Evolutionary conservation across 2,329 filamentous ascomycete species (phyloP), one percentile per base, ranked within the genome.

Genomic region (Arthroderma sp.): DNA sequence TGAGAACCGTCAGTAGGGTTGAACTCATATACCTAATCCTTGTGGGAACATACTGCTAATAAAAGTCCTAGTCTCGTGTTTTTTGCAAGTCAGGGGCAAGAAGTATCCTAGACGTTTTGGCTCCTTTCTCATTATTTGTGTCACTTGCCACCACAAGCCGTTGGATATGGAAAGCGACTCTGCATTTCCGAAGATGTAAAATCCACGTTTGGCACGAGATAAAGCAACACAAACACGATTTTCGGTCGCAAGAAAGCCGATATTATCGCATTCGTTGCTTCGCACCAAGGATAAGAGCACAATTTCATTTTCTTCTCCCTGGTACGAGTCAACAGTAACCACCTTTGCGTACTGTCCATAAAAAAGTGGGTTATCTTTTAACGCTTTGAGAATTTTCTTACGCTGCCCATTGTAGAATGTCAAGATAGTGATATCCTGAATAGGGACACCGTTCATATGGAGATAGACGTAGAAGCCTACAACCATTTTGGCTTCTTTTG

Each of bases 341-440:
- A 95, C 84, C 1, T 85, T 85, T 63, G 79, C 66, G 58, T 70
- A 68, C 2, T 65, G 61, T n/a, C 68, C 63, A 57, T 74, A 70
- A 47, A 83, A 72, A 54, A 76, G 74, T 0, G 66, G 66, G 58
- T 77, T 70, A 6, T 64, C 65, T 60, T 67, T 73, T 49, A 79
- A 61, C 4, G 73, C 61, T 13, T 73, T 75, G 0, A 83, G 64
- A 1, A 95, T 77, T 1, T 77, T 72, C 62, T 85, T 86, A 47
- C 85, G 79, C 66, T 96, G 91, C 0, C 87, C 90, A 44, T 87
- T 88, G 74, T 95, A 96, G 66, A 93, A 95, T 0, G 89, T 91
- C 54, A 96, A 71, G 2, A 95, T 75, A 0, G 89, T 95, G 57
- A 95, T 90, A 4, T 84, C 76, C 0, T 72, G 67, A 0, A 79